Evolutionary conservation across 139 green algal species (phyloP).

Genomic region (Micractinium sp.): DNA sequence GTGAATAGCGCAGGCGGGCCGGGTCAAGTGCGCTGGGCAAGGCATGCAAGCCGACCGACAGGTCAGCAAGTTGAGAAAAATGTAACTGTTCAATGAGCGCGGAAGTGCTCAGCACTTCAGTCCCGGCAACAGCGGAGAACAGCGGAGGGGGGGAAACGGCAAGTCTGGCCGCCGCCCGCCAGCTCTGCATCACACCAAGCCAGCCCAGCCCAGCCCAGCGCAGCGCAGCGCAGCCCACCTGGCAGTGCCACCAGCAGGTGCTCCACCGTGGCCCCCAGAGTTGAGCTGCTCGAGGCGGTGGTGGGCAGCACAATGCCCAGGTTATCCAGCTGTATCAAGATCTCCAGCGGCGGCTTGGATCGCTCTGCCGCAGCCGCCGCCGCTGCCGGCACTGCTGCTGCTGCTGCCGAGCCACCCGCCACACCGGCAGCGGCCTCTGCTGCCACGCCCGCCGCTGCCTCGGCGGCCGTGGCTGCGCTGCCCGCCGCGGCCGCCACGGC

Average conservation of each 20-base stretch:
- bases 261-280: conserved; percentile 44
- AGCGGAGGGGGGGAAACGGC: neutral
- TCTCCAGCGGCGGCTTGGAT: conserved; percentile 27
- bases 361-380: neutral
- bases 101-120: neutral
- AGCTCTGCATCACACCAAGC: too few relatives aligned
- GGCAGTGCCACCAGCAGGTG: conserved; percentile 52
- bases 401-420: too few relatives aligned
- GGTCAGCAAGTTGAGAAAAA: neutral
- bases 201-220: neutral
- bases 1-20: neutral
- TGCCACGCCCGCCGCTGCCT: neutral
- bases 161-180: neutral
- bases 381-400: too few relatives aligned
- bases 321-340: conserved; percentile 56
- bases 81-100: too few relatives aligned
- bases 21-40: neutral
- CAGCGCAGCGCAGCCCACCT: conserved; percentile 19
- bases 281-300: conserved; percentile 37
- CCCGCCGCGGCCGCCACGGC: neutral
- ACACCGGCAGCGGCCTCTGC: too few relatives aligned
- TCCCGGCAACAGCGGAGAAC: too few relatives aligned
- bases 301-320: conserved; percentile 52
- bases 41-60: neutral
- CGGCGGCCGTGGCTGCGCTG: neutral